These are phyloP conservation scores for Fusarium lateritium DNA, from an alignment of 2,329 filamentous ascomycete genomes.

Conservation along the genomic window DNA sequence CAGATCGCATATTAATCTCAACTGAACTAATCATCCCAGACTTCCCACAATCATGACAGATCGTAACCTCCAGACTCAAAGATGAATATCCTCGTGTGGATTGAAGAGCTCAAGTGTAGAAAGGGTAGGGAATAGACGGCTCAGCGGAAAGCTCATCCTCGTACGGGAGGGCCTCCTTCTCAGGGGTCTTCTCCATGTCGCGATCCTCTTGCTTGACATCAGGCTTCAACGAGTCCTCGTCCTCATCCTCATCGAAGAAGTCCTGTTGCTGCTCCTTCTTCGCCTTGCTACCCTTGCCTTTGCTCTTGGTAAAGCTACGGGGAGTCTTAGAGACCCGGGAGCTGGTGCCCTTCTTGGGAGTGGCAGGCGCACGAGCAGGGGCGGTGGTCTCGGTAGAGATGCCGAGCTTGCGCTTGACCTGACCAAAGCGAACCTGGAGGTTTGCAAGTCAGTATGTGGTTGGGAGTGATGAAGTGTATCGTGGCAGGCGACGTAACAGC, in stretches of 20 bases:
- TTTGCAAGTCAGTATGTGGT: constrained; percentile 7
- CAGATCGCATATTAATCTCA: constrained; percentile 16
- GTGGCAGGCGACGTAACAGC: neutral
- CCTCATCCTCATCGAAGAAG: constrained; percentile 27
- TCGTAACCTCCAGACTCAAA: neutral
- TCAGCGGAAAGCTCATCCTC: constrained; percentile 14
- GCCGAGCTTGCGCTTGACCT: constrained; percentile 64
- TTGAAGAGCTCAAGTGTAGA: constrained; percentile 8
- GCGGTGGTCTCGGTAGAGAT: constrained; percentile 51
- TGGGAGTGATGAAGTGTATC: neutral
- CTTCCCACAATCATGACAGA: constrained; percentile 2
- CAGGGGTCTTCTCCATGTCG: constrained; percentile 38
- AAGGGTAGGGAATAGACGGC: constrained; percentile 15
- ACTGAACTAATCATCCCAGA: constrained; percentile 3
- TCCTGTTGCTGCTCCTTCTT: constrained; percentile 45
- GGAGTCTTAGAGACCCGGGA: constrained; percentile 53
- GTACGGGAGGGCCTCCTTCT: constrained; percentile 21
- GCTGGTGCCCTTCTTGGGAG: constrained; percentile 45
- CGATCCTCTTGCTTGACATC: constrained; percentile 38
- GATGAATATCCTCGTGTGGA: too few species aligned
- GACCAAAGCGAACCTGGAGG: constrained; percentile 62
- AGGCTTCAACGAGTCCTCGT: constrained; percentile 33
- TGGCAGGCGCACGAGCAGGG: constrained; percentile 15
- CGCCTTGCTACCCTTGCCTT: constrained; percentile 37
- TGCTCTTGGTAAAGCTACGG: constrained; percentile 42